phyloP scores from a whole-genome alignment of 1,284 basidiomycete species.

The Cystobasidium sp. region DNA sequence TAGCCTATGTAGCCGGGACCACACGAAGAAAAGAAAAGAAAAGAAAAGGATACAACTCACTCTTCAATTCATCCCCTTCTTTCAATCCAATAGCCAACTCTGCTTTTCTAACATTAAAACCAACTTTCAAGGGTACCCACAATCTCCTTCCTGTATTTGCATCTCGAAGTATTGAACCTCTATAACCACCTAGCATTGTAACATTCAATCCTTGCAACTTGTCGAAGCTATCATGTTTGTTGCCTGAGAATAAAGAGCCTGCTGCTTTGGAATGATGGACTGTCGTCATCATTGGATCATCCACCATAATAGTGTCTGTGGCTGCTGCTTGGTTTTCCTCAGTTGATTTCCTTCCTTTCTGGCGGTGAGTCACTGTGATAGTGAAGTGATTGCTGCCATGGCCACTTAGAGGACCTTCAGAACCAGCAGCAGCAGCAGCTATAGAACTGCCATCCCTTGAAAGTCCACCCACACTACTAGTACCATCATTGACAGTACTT shows the following conservation, averaged over 20 bases:
- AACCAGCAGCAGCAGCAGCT: neutral
- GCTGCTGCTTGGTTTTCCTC: too few relatives aligned
- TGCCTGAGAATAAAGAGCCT: conserved; percentile 1
- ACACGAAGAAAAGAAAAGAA: conserved; percentile 25
- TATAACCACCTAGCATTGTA: conserved; percentile 55
- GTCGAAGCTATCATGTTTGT: conserved; percentile 48
- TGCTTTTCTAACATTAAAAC: conserved; percentile 53
- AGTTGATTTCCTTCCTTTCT: neutral
- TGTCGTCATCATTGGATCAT: neutral
- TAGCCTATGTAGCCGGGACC: neutral
- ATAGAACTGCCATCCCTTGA: neutral
- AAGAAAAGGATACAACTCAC: neutral
- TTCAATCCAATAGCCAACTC: conserved; percentile 54
- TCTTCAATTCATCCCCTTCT: conserved; percentile 47
- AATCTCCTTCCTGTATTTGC: conserved; percentile 53
- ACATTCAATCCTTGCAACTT: conserved; percentile 54
- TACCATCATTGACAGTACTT: neutral
- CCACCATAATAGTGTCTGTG: too few relatives aligned
- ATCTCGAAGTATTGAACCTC: conserved; percentile 55
- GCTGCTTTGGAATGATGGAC: conserved; percentile 4
- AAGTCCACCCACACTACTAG: neutral
- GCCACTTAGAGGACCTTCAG: neutral
- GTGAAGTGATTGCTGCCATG: neutral
- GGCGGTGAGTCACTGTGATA: neutral
- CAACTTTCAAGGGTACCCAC: conserved; percentile 55